Conservation (phyloP, 2,329 filamentous ascomycete genomes). For the Microdochium bolleyi region DNA sequence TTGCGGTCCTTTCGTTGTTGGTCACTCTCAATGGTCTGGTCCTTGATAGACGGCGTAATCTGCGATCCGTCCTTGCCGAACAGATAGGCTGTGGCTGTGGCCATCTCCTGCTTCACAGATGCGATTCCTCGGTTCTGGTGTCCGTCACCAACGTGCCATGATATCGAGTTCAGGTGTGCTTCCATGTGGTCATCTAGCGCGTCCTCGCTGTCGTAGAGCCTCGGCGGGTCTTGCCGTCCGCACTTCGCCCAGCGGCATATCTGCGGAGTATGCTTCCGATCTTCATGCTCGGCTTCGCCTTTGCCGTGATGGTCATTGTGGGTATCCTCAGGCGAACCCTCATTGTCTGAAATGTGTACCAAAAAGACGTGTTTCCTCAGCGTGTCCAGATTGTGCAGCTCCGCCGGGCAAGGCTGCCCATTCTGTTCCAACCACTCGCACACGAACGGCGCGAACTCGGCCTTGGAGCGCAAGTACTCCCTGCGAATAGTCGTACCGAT, state of each 20-base stretch:
- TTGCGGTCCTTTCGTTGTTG: conserved; percentile 35
- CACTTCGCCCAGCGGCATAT: conserved; percentile 34
- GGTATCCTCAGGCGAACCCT: background rate
- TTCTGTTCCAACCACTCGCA: conserved; percentile 45
- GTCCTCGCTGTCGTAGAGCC: conserved; percentile 10
- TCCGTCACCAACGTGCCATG: conserved; percentile 55
- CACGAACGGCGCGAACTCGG: conserved; percentile 41
- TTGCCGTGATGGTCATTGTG: background rate
- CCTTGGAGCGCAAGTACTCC: conserved; percentile 30
- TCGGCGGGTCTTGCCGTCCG: conserved; percentile 9
- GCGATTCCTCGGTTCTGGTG: conserved; percentile 32
- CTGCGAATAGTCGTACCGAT: conserved; percentile 28
- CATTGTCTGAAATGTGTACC: conserved; percentile 29
- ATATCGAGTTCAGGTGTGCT: conserved; percentile 41
- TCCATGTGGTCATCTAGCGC: conserved; percentile 44
- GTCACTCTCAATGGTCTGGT: conserved; percentile 41
- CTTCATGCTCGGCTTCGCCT: background rate
- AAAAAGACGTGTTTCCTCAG: conserved; percentile 43
- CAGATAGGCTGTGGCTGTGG: conserved; percentile 38
- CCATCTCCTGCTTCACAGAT: conserved; percentile 7
- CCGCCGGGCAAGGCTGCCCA: conserved; percentile 38
- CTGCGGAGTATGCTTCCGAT: conserved; percentile 6
- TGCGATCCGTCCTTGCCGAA: conserved; percentile 43
- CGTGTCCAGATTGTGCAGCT: conserved; percentile 55
- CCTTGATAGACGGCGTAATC: conserved; percentile 49